These are phyloP conservation scores for Thielaviopsis populi DNA, from an alignment of 2,329 filamentous ascomycete species.

Conservation along the genomic window DNA sequence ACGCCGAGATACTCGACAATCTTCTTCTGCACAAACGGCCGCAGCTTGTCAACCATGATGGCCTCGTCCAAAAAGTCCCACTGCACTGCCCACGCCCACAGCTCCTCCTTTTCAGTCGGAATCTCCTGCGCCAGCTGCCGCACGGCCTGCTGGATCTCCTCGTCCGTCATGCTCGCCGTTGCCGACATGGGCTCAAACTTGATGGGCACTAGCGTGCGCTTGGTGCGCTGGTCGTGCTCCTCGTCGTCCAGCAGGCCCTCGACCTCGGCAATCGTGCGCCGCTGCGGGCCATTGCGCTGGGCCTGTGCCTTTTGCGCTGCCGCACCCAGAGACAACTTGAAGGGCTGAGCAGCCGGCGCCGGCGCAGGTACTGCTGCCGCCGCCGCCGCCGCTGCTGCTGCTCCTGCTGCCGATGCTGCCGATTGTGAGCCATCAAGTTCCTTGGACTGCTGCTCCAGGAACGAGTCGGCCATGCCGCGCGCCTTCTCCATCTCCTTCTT, in stretches of 20 bases:
- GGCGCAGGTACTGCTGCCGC: conserved; percentile 22
- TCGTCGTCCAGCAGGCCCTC: conserved; percentile 92
- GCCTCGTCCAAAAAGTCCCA: conserved; percentile 82
- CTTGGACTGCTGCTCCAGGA: conserved; percentile 69
- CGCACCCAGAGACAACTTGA: conserved; percentile 86
- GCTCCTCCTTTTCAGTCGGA: conserved; percentile 65
- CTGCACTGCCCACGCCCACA: conserved; percentile 86
- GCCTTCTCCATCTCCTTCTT: conserved; percentile 62
- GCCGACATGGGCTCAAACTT: conserved; percentile 59
- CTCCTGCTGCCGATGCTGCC: not conserved
- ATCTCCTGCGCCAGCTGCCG: conserved; percentile 78
- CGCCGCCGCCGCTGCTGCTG: not conserved
- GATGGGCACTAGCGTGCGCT: conserved; percentile 66
- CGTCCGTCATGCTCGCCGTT: conserved; percentile 54
- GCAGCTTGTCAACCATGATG: conserved; percentile 69
- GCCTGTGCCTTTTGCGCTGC: conserved; percentile 60
- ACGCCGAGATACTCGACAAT: conserved; percentile 92
- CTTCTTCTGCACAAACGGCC: conserved; percentile 95
- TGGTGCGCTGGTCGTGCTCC: conserved; percentile 58
- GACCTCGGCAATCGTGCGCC: conserved; percentile 80
- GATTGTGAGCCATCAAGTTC: conserved; percentile 38
- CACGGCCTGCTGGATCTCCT: conserved; percentile 72
- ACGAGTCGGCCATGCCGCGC: conserved; percentile 73
- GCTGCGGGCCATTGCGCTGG: conserved; percentile 39
- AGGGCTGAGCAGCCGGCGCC: conserved; percentile 50